Evolutionary conservation across 1,284 basidiomycete species (phyloP), one percentile per base, ranked within the genome.

Genomic region (Ceratorhiza oryzae-sativae): DNA sequence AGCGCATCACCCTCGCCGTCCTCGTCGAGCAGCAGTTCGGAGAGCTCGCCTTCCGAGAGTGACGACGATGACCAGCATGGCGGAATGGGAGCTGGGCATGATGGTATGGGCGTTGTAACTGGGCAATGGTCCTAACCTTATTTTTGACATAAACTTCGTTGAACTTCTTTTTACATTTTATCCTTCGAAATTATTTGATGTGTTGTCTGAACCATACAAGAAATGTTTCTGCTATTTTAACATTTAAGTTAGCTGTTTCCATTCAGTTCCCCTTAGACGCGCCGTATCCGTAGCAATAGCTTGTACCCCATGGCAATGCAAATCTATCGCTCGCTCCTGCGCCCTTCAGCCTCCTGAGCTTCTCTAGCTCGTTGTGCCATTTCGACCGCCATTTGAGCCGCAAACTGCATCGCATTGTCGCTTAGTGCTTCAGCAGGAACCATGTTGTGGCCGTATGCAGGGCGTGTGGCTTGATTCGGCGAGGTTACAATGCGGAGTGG

Each of bases 381-480:
- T 20, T 71, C 67, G 13, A 71, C 67, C 20, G 67, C 67, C 56
- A 71, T 71, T 36, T 71, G 53, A 9, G 67, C 67, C 6, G 67
- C 67, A 39, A 71, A 60, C 18, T 56, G 67, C 56, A 71, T 71
- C n/a, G 67, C 67, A 27, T 71, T 71, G 20, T 71, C 67, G 23
- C 67, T 71, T 23, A 97, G 82, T 13, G 93, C 91, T 77, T 98
- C 96, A 46, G 93, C 84, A 1, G 96, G 97, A 18, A 97, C 85
- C 92, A 97, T 97, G 78, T 97, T 98, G 77, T 93, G 90, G 88
- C 86, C 74, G 88, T 92, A 63, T 84, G 82, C 36, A 81, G 84
- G 0, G 87, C 90, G 1, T 84, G 86, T 0, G 88, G 91, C 79
- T 94, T 91, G 15, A 84, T 80, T 0, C 83, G 83, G 0, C 12